Evolutionary conservation across 2,329 filamentous ascomycete genomes (phyloP).

Genomic region (Fusarium incarnatum): DNA sequence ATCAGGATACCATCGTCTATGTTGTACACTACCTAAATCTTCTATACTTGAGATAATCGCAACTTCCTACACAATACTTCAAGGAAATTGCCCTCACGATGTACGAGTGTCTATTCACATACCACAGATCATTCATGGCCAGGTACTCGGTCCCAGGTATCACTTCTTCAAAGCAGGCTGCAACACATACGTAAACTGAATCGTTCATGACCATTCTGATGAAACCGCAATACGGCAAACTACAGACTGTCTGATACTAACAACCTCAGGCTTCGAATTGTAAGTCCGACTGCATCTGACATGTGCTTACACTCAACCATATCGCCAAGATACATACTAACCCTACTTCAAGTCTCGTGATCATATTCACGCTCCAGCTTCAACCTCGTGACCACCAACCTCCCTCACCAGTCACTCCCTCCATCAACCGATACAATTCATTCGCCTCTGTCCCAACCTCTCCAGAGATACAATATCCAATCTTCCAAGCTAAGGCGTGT

Average conservation of each 20-base stretch:
- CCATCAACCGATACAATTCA: background rate
- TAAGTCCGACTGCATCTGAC: background rate
- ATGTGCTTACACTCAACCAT: background rate
- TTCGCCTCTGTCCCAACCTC: background rate
- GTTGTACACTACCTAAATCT: no score
- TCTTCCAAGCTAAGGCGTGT: constrained; percentile 21
- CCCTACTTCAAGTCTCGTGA: constrained; percentile 6
- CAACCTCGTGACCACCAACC: background rate
- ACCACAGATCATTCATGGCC: no score
- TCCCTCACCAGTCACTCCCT: background rate
- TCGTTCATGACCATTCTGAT: background rate
- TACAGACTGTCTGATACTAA: background rate
- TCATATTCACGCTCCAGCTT: background rate
- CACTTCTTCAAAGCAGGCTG: background rate
- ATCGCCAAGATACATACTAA: background rate
- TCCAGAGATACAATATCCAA: background rate
- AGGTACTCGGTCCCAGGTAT: background rate
- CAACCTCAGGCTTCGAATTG: background rate
- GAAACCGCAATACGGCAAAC: background rate
- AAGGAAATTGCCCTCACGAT: no score
- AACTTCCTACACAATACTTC: no score
- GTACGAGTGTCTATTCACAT: no score
- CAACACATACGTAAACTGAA: background rate
- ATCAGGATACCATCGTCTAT: no score
- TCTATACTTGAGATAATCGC: background rate